Percentiles rank a stretch among this genome's conserved stretches.
Evolutionary conservation across 805 yeast species (phyloP).

Genomic region (Saccharomycopsis javanensis): DNA sequence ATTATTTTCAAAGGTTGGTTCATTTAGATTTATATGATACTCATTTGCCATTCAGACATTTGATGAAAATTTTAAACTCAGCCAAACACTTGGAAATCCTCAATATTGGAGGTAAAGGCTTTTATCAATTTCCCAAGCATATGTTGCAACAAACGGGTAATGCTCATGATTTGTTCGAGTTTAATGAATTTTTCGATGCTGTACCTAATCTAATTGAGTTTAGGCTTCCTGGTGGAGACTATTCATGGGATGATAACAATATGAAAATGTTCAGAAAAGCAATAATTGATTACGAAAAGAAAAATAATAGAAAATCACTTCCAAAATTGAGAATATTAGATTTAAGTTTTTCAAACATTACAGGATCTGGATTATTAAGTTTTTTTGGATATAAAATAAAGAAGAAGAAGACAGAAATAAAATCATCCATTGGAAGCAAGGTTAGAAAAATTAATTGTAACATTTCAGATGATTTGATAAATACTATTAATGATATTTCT

Average conservation of each 20-base stretch:
- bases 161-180: conserved; percentile 1
- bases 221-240: neutral
- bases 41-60: neutral
- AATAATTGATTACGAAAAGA: neutral
- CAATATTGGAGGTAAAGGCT: conserved; percentile 8
- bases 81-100: neutral
- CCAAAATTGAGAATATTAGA: conserved; percentile 10
- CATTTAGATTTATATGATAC: conserved; percentile 6
- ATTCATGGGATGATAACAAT: conserved; percentile 4
- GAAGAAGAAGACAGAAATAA: neutral
- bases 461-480: neutral
- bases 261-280: conserved; percentile 4
- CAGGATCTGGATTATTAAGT: conserved; percentile 15
- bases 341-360: conserved; percentile 8
- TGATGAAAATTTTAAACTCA: conserved; percentile 5
- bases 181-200: conserved; percentile 4
- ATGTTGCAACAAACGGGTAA: neutral
- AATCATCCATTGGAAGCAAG: conserved; percentile 10
- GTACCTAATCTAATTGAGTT: conserved; percentile 9
- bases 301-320: neutral
- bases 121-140: conserved; percentile 4
- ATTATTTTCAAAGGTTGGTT: neutral
- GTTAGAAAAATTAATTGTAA: neutral
- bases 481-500: neutral
- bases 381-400: conserved; percentile 10